phyloP scores from a whole-genome alignment of 345 rosid species.

The Balakata baccata region DNA sequence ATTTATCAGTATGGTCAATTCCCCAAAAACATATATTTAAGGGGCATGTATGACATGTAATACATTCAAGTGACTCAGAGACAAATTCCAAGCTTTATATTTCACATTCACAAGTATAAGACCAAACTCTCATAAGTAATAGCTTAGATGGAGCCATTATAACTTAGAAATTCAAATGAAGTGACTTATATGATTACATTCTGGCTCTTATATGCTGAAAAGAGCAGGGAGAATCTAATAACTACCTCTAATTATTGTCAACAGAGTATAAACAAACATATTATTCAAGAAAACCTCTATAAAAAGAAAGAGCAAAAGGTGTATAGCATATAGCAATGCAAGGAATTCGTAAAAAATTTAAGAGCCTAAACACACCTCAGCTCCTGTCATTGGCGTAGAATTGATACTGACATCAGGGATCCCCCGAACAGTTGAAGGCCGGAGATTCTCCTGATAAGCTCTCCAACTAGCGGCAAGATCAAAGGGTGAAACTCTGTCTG shows the following conservation, averaged over 20 bases:
- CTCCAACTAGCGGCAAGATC: slow-evolving; percentile 99
- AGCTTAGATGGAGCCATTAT: neutral
- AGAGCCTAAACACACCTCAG: slow-evolving; percentile 46
- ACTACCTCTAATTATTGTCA: neutral
- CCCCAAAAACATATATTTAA: neutral
- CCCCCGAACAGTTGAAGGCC: slow-evolving; percentile 90
- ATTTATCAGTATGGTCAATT: neutral
- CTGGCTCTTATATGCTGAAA: neutral
- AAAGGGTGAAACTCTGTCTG: slow-evolving; percentile 91
- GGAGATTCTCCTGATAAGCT: slow-evolving; percentile 86
- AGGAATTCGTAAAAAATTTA: neutral
- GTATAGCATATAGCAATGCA: neutral
- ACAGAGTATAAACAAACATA: neutral
- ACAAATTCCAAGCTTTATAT: neutral
- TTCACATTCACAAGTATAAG: neutral
- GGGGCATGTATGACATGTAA: too few species aligned
- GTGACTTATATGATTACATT: neutral
- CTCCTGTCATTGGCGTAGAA: slow-evolving; percentile 47
- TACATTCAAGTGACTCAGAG: neutral
- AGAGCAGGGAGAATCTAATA: neutral
- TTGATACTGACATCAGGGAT: slow-evolving; percentile 92
- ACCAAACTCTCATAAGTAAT: neutral
- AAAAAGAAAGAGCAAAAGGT: neutral
- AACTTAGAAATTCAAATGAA: neutral
- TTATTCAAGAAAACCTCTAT: neutral